Percentiles rank a stretch among this genome's conserved stretches.
These are phyloP conservation scores for Beauveria caledonica DNA, from an alignment of 2,329 filamentous ascomycete genomes.

Conservation along the genomic window DNA sequence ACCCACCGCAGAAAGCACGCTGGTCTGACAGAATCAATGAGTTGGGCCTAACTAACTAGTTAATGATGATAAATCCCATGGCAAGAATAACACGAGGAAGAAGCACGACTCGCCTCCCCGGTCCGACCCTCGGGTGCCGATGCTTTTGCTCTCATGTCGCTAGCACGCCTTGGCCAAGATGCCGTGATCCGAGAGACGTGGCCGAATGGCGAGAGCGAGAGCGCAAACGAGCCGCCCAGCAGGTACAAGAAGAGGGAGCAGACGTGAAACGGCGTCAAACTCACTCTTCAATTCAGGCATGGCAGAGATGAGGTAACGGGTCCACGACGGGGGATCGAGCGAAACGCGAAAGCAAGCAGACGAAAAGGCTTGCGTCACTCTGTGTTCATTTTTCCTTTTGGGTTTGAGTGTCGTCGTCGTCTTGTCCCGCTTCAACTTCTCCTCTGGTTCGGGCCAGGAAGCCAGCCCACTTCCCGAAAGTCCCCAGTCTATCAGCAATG, in stretches of 20 bases:
- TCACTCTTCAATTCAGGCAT: not conserved
- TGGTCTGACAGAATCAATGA: not conserved
- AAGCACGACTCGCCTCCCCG: not conserved
- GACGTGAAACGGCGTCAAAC: not conserved
- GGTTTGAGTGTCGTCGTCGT: not conserved
- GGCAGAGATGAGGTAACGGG: not conserved
- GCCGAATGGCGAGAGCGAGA: not conserved
- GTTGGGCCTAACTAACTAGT: not conserved
- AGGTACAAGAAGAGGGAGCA: not conserved
- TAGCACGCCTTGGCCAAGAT: slow-evolving; percentile 10
- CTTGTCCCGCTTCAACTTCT: not conserved
- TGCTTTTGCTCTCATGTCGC: not conserved
- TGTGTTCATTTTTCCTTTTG: not conserved
- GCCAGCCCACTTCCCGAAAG: not conserved
- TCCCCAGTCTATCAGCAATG: not conserved
- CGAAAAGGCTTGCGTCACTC: slow-evolving; percentile 9
- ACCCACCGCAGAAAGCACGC: not conserved
- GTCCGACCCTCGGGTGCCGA: slow-evolving; percentile 3
- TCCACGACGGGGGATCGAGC: not conserved
- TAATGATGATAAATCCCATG: not conserved
- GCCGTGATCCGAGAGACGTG: slow-evolving; percentile 5
- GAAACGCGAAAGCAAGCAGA: not conserved
- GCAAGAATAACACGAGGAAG: not conserved
- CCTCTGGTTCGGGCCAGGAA: not conserved
- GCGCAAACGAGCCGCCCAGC: not conserved